Percentiles rank a stretch among this genome's conserved stretches.
Conservation (phyloP, 495 filamentous ascomycete genomes). For the Entonaema liquescens region DNA sequence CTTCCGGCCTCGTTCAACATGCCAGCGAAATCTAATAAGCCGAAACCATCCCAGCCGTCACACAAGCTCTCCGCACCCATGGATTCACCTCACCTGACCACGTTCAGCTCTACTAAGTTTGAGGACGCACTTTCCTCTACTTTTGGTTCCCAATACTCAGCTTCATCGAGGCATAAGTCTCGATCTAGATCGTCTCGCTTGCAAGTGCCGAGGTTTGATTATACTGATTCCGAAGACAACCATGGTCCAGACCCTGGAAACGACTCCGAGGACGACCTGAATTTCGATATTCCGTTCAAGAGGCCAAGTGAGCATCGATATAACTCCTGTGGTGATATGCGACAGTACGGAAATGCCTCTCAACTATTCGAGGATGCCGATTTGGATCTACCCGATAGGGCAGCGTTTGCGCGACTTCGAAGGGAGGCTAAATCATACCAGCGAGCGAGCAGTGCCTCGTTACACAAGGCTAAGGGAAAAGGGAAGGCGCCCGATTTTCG, state of each 20-base stretch:
- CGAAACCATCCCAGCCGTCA: constrained; percentile 6
- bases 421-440: constrained; percentile 47
- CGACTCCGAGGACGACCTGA: constrained; percentile 40
- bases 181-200: constrained; percentile 12
- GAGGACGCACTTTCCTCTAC: constrained; percentile 6
- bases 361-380: constrained; percentile 23
- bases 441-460: constrained; percentile 26
- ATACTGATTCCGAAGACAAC: constrained; percentile 29
- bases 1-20: constrained; percentile 50
- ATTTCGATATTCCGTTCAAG: constrained; percentile 41
- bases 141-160: constrained; percentile 11
- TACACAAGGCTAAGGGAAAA: constrained; percentile 28
- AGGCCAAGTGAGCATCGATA: constrained; percentile 10
- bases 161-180: constrained; percentile 11
- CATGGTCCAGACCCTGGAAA: constrained; percentile 4
- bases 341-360: constrained; percentile 4
- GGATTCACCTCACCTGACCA: not conserved
- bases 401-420: constrained; percentile 42
- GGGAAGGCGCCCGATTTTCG: constrained; percentile 19
- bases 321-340: constrained; percentile 7
- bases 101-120: constrained; percentile 17
- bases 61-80: not conserved
- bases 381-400: constrained; percentile 38
- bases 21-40: constrained; percentile 2
- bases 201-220: constrained; percentile 28